A percentile compares a stretch with the other conserved stretches of the same genome.
Evolutionary conservation across 2,329 filamentous ascomycete species (phyloP).

Genomic region (Penicillium janthinellum): DNA sequence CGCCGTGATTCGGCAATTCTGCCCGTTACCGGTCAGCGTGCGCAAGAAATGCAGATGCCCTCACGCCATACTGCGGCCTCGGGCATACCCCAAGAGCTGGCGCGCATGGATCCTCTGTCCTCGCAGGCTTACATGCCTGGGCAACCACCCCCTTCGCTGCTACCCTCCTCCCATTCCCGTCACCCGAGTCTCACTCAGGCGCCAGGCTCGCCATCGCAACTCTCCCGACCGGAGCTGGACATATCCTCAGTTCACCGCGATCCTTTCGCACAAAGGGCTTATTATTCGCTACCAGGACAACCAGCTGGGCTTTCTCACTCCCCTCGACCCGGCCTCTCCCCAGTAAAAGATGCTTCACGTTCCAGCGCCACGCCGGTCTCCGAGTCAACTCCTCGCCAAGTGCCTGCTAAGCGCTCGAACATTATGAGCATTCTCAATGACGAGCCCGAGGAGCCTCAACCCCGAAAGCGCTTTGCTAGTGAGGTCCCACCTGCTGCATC

Average conservation of each 20-base stretch:
- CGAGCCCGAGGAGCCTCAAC: conserved; percentile 50
- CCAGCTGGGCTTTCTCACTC: conserved; percentile 32
- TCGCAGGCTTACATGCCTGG: conserved; percentile 34
- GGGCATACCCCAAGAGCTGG: conserved; percentile 32
- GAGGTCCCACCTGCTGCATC: conserved; percentile 34
- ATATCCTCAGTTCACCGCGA: conserved; percentile 40
- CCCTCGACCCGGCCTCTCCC: conserved; percentile 34
- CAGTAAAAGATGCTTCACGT: conserved; percentile 40
- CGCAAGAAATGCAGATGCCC: conserved; percentile 34
- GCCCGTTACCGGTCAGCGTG: conserved; percentile 27
- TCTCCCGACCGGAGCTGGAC: conserved; percentile 37
- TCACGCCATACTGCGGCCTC: conserved; percentile 33
- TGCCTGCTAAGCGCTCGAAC: conserved; percentile 52
- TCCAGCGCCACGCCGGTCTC: conserved; percentile 35
- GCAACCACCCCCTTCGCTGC: conserved; percentile 31
- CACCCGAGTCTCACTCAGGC: conserved; percentile 39
- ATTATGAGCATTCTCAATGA: conserved; percentile 54
- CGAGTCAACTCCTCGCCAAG: conserved; percentile 40
- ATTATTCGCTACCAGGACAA: conserved; percentile 33
- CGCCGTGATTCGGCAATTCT: conserved; percentile 35
- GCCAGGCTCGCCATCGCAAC: conserved; percentile 38
- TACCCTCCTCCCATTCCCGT: conserved; percentile 38
- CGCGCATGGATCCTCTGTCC: conserved; percentile 38
- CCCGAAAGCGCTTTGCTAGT: conserved; percentile 48
- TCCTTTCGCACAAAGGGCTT: conserved; percentile 37